phyloP scores from a whole-genome alignment of 768 basidiomycete genomes.

The Boletus reticulatus region DNA sequence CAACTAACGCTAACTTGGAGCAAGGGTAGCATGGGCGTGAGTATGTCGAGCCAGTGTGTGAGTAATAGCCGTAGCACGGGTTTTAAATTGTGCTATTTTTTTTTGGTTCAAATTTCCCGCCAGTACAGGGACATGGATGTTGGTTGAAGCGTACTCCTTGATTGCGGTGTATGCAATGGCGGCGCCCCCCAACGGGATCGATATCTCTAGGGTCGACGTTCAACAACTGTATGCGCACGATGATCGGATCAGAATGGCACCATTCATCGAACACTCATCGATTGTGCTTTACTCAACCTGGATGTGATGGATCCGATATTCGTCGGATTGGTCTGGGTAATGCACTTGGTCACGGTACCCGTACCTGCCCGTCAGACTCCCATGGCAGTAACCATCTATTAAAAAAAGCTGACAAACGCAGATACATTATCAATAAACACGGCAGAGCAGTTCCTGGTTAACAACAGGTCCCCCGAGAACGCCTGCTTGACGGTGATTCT shows the following conservation, averaged over 20 bases:
- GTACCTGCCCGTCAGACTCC: background rate
- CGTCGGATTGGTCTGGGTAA: background rate
- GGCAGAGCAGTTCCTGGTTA: background rate
- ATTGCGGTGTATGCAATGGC: no score
- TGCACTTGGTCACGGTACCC: background rate
- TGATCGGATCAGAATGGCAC: background rate
- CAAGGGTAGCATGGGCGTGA: background rate
- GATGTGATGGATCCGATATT: background rate
- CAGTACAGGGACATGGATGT: background rate
- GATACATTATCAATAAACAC: conserved; percentile 25
- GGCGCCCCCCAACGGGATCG: no score
- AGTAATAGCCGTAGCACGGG: no score
- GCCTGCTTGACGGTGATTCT: conserved; percentile 2
- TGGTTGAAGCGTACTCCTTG: background rate
- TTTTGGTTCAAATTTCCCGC: no score
- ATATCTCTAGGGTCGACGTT: no score
- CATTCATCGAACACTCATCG: no score
- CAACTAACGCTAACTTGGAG: background rate
- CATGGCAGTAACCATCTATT: background rate
- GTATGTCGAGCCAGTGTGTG: no score
- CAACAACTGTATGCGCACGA: background rate
- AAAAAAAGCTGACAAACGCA: background rate
- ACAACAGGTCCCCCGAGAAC: conserved; percentile 17
- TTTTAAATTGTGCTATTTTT: no score
- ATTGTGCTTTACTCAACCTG: no score